A percentile compares a stretch with the other conserved stretches of the same genome.
Conservation (phyloP, 2,329 filamentous ascomycete genomes). For the Plenodomus tracheiphilus region DNA sequence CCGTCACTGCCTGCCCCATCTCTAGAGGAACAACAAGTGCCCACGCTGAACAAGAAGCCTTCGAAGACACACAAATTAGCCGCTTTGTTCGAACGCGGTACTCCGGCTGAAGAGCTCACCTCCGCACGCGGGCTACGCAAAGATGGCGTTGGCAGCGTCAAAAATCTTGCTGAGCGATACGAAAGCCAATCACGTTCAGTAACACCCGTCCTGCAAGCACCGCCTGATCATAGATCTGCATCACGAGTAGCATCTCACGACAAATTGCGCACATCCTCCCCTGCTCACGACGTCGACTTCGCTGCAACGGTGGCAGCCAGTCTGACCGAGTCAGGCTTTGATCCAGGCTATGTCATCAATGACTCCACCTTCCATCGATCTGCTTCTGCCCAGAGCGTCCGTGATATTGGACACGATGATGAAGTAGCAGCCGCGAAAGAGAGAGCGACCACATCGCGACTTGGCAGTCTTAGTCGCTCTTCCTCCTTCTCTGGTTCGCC, state of each 20-base stretch:
- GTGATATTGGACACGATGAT: slow-evolving; percentile 38
- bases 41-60: slow-evolving; percentile 42
- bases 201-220: slow-evolving; percentile 18
- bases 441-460: slow-evolving; percentile 35
- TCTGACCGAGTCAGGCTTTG: slow-evolving; percentile 51
- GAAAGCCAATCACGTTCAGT: slow-evolving; percentile 25
- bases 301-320: slow-evolving; percentile 53
- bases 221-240: slow-evolving; percentile 14
- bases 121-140: slow-evolving; percentile 14
- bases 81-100: slow-evolving; percentile 35
- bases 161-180: slow-evolving; percentile 27
- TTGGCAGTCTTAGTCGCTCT: slow-evolving; percentile 32
- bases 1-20: slow-evolving; percentile 5
- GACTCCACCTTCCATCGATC: slow-evolving; percentile 44
- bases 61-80: slow-evolving; percentile 43
- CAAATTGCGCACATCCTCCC: slow-evolving; percentile 22
- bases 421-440: slow-evolving; percentile 36
- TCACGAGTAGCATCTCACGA: slow-evolving; percentile 20
- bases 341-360: slow-evolving; percentile 50
- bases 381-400: slow-evolving; percentile 26
- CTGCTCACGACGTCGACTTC: slow-evolving; percentile 50
- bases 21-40: slow-evolving; percentile 11
- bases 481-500: slow-evolving; percentile 36
- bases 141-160: slow-evolving; percentile 23
- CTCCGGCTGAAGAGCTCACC: slow-evolving; percentile 10